These are phyloP conservation scores for Panicum virgatum DNA, from an alignment of 202 grass and related monocot genomes.

Conservation along the genomic window DNA sequence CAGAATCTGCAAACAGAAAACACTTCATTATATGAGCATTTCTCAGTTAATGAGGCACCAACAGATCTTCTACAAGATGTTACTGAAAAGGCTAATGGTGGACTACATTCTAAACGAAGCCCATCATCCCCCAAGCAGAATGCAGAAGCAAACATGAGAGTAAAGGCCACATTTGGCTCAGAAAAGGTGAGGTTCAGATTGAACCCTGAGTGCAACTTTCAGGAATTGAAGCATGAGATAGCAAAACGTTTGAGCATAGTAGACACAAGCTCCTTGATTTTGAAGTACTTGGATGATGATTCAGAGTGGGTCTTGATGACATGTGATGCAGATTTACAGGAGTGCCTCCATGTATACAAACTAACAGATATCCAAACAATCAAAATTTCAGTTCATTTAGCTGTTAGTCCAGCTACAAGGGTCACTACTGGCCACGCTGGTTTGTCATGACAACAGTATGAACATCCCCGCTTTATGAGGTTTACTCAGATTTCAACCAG, in stretches of 20 bases:
- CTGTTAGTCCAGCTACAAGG: constrained; percentile 37
- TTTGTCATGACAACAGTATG: constrained; percentile 43
- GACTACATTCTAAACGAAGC: constrained; percentile 46
- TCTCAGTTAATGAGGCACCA: constrained; percentile 40
- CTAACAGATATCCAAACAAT: constrained; percentile 66
- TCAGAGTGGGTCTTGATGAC: constrained; percentile 91
- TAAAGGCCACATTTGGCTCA: constrained; percentile 78
- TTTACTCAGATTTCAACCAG: constrained; percentile 35
- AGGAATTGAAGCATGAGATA: constrained; percentile 82
- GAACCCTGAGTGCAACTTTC: constrained; percentile 58
- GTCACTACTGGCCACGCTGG: constrained; percentile 33
- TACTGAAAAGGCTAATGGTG: constrained; percentile 39
- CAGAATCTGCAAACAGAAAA: constrained; percentile 54
- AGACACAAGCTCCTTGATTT: constrained; percentile 54
- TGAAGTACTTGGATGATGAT: constrained; percentile 94
- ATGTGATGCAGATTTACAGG: constrained; percentile 89
- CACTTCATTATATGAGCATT: constrained; percentile 37
- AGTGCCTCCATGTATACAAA: constrained; percentile 88
- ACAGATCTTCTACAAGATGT: constrained; percentile 38
- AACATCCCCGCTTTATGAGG: constrained; percentile 14
- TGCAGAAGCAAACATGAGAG: constrained; percentile 55
- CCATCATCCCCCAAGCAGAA: constrained; percentile 42
- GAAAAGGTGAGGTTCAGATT: constrained; percentile 83
- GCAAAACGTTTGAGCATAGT: constrained; percentile 65
- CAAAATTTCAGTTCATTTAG: constrained; percentile 75